Evolutionary conservation across 2,329 filamentous ascomycete genomes (phyloP), one percentile per base, ranked within the genome.

Genomic region (Cladosporium sp.): DNA sequence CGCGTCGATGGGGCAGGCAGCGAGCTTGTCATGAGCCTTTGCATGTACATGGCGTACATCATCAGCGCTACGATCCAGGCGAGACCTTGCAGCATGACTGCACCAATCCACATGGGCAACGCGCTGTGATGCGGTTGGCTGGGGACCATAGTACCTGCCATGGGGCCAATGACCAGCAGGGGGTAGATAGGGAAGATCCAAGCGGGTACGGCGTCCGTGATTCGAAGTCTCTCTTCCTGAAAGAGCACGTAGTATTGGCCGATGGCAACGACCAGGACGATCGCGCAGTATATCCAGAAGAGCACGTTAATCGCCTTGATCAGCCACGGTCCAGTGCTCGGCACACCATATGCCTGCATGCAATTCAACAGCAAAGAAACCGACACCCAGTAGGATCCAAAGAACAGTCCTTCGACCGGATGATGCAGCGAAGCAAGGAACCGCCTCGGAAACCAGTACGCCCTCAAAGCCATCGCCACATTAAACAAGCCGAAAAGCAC

Each of bases 221-320:
- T 71, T 11, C 67, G 65, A 12, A 75, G 64, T 18, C 61, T 64
- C 10, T 64, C 61, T 57, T 64, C 61, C 8, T 64, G 61, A 36
- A 64, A 64, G 1, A 75, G 63, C 7, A 73, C 63, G 58, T 71
- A 73, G 66, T 75, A 80, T 75, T 92, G 89, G 0, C 83, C 80
- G 2, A 92, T 78, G 4, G 88, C 88, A 0, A 90, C 76, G 3
- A 83, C 67, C 47, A 91, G 83, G 0, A 89, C 88, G 28, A 84
- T 75, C 2, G 80, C 79, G 15, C 88, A 83, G 73, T 93, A 93
- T 1, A 83, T 77, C 90, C 91, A 93, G 76, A 92, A 93, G 3
- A 86, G 81, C 0, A 88, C 81, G 62, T 88, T 82, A 3, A 92
- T 83, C 0, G 83, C 84, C 74, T 82, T 84, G 1, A 85, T 78